Evolutionary conservation across 352 stramenopile species (phyloP), one percentile per base, ranked within the genome.

Genomic region (Globisporangium cystogenes): DNA sequence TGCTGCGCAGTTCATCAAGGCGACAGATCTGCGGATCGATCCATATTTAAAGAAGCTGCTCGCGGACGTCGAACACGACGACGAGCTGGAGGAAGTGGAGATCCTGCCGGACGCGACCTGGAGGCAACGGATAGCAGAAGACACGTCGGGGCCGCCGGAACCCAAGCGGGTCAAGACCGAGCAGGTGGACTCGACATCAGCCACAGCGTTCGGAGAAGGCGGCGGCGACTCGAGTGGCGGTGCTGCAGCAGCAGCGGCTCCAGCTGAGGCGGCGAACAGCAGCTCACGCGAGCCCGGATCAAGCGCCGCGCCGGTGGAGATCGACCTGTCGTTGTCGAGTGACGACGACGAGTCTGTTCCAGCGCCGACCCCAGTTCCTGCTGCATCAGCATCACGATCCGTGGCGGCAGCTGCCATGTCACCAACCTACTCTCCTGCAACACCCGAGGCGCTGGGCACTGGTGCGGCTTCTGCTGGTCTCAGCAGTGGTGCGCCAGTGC

Each of bases 31-130:
- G 52, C 79, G 80, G 52, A 87, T 93, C 55, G 85, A 95, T 79
- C 82, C 82, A 40, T 87, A 96, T 74, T 75, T 95, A 61, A 97
- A 93, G 62, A 82, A 86, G 52, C 66, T 98, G 51, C 85, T 97
- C 3, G 59, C 73, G 18, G 76, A 93, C 41, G 85, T 96, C 20
- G 63, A 87, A 53, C 72, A 82, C 45, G 70, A 90, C 23, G 75
- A 93, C n/a, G 77, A 86, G 33, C 64, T 93, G 39, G 86, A 97
- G 59, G 86, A 95, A 69, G 87, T 98, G 20, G 84, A 97, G 60
- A 95, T 98, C 51, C 76, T 82, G 14, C 79, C 76, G 3, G 86
- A 97, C 57, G 84, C 80, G 46, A 85, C 75, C 54, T 97, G 82
- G 82, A 81, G 82, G 58, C 71, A 70, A 51, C 72, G 76, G 35